A percentile compares a stretch with the other conserved stretches of the same genome.
Conservation (phyloP, 768 basidiomycete species). For the Tricholoma furcatifolium region DNA sequence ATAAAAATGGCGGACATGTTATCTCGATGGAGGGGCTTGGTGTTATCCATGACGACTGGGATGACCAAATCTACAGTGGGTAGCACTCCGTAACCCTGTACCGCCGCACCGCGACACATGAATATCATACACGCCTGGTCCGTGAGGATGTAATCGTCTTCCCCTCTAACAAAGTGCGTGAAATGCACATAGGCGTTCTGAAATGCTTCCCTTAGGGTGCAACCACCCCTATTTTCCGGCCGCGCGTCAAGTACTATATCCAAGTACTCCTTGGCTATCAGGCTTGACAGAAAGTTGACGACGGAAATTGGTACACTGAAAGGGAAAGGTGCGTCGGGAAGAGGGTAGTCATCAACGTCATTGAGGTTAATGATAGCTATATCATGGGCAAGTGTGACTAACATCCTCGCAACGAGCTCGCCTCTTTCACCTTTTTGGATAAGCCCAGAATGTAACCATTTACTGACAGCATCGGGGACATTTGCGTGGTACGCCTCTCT, state of each 20-base stretch:
- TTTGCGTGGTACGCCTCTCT: background rate
- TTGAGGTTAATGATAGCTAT: no score
- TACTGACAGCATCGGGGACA: background rate
- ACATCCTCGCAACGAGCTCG: constrained; percentile 3
- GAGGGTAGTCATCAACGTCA: no score
- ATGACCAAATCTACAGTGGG: background rate
- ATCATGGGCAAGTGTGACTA: constrained; percentile 1
- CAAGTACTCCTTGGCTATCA: background rate
- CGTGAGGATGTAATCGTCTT: background rate
- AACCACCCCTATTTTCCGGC: background rate
- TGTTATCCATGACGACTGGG: background rate
- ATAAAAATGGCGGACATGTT: background rate
- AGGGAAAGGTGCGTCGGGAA: no score
- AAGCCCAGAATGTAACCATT: background rate
- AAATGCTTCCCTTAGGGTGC: constrained; percentile 3
- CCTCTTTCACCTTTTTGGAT: background rate
- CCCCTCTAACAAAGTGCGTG: constrained; percentile 1
- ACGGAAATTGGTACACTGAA: background rate
- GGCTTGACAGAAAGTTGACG: background rate
- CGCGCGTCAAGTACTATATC: background rate
- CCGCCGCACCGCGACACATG: background rate
- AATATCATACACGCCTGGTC: background rate
- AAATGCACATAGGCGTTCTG: background rate
- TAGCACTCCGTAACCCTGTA: background rate
- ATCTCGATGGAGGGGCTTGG: background rate